Conservation (phyloP, 202 grass and related monocot species). For the Digitaria exilis region DNA sequence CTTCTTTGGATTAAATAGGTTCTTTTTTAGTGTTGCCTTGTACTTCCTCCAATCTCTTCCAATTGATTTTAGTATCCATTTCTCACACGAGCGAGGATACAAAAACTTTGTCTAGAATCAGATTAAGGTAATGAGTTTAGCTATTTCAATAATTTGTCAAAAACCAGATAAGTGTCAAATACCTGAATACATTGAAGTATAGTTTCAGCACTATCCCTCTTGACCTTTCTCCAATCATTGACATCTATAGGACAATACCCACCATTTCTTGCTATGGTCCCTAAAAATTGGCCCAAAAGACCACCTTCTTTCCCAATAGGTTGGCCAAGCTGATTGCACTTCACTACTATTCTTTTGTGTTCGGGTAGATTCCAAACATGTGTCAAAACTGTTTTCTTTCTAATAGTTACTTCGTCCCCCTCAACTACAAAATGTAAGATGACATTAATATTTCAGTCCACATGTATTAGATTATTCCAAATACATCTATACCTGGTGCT, state of each 20-base stretch:
- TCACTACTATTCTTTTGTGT: neutral
- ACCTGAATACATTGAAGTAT: neutral
- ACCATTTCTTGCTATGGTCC: constrained; percentile 6
- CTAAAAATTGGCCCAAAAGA: neutral
- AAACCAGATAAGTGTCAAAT: no score
- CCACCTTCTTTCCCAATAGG: constrained; percentile 14
- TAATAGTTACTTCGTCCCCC: no score
- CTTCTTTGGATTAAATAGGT: neutral
- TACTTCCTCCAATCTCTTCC: neutral
- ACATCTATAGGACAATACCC: no score
- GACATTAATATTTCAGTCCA: no score
- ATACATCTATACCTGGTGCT: neutral
- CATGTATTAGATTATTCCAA: neutral
- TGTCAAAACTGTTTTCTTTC: neutral
- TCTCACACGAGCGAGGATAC: neutral
- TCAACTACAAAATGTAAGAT: neutral
- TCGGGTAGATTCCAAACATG: constrained; percentile 16
- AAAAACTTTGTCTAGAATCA: neutral
- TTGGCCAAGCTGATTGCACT: neutral
- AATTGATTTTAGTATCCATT: neutral
- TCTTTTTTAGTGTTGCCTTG: neutral
- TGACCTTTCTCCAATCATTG: neutral
- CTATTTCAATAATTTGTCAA: no score
- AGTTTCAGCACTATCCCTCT: neutral
- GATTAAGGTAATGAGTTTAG: neutral